A percentile compares a stretch with the other conserved stretches of the same genome.
These are phyloP conservation scores for Penicillium chermesinum DNA, from an alignment of 495 filamentous ascomycete genomes.

Conservation along the genomic window DNA sequence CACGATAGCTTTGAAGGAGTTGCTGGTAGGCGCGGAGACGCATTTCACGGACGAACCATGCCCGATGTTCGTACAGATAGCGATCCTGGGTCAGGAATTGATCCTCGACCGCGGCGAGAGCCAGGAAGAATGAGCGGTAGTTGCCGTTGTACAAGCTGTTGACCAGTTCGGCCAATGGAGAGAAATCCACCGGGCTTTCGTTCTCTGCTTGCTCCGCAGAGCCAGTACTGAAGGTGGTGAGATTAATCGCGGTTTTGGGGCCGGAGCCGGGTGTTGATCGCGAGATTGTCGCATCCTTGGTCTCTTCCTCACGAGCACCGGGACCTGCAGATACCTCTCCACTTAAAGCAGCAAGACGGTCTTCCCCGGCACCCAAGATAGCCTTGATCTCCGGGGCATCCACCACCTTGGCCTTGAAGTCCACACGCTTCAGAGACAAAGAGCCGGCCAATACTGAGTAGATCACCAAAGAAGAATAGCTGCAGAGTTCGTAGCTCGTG, in stretches of 20 bases:
- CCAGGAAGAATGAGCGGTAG: slow-evolving; percentile 88
- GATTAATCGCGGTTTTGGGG: slow-evolving; percentile 67
- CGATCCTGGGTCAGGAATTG: slow-evolving; percentile 90
- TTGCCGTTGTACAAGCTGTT: slow-evolving; percentile 86
- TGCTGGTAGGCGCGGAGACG: slow-evolving; percentile 91
- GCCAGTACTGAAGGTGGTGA: slow-evolving; percentile 70
- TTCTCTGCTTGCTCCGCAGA: slow-evolving; percentile 62
- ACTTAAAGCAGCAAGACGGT: slow-evolving; percentile 70
- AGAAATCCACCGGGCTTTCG: slow-evolving; percentile 73
- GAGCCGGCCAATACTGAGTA: slow-evolving; percentile 95
- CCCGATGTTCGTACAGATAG: slow-evolving; percentile 86
- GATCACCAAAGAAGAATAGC: slow-evolving; percentile 86
- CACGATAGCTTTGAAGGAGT: slow-evolving; percentile 92
- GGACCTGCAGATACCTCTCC: slow-evolving; percentile 75
- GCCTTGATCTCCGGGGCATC: slow-evolving; percentile 98
- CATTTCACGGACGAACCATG: slow-evolving; percentile 98
- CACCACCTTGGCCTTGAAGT: slow-evolving; percentile 98
- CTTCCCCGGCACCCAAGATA: slow-evolving; percentile 83
- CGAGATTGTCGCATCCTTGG: slow-evolving; percentile 56
- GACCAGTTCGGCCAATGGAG: slow-evolving; percentile 79
- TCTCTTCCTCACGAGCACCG: slow-evolving; percentile 71
- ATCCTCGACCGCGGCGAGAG: slow-evolving; percentile 87
- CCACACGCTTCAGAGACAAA: slow-evolving; percentile 88
- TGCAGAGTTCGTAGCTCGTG: slow-evolving; percentile 96
- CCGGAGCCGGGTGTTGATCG: slow-evolving; percentile 47